Conservation (phyloP, 495 filamentous ascomycete species). For the Lasiosphaeria hispida region DNA sequence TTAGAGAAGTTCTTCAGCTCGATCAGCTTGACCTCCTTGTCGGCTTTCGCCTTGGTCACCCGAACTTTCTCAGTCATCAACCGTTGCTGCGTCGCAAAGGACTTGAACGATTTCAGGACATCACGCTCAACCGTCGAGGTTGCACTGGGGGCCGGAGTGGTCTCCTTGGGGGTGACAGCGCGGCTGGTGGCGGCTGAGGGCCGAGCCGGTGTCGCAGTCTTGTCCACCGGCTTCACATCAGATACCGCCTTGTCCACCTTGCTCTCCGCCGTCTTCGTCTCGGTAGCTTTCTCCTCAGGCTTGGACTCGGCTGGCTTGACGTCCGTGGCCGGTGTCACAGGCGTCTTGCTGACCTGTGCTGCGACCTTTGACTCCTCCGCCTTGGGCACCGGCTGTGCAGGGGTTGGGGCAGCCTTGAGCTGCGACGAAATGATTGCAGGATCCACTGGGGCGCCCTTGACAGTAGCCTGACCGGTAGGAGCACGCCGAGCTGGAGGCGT, state of each 20-base stretch:
- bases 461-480: slow-evolving; percentile 67
- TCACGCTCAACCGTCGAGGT: slow-evolving; percentile 76
- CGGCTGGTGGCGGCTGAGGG: slow-evolving; percentile 36
- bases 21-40: slow-evolving; percentile 86
- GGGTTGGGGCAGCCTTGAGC: slow-evolving; percentile 48
- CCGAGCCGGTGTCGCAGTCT: slow-evolving; percentile 26
- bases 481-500: slow-evolving; percentile 84
- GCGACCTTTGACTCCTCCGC: slow-evolving; percentile 39
- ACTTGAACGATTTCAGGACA: slow-evolving; percentile 74
- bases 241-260: slow-evolving; percentile 33
- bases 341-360: slow-evolving; percentile 25
- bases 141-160: slow-evolving; percentile 54
- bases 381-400: slow-evolving; percentile 45
- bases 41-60: slow-evolving; percentile 68
- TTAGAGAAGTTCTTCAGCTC: slow-evolving; percentile 93
- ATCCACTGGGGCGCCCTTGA: slow-evolving; percentile 70
- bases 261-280: slow-evolving; percentile 20
- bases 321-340: slow-evolving; percentile 29
- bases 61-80: slow-evolving; percentile 67
- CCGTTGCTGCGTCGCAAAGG: slow-evolving; percentile 61
- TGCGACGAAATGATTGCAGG: slow-evolving; percentile 80
- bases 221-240: slow-evolving; percentile 34
- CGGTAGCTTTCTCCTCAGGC: slow-evolving; percentile 5
- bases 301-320: slow-evolving; percentile 24
- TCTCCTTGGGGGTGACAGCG: slow-evolving; percentile 39